phyloP scores from a whole-genome alignment of 2,329 filamentous ascomycete species.

The Colletotrichum cereale region DNA sequence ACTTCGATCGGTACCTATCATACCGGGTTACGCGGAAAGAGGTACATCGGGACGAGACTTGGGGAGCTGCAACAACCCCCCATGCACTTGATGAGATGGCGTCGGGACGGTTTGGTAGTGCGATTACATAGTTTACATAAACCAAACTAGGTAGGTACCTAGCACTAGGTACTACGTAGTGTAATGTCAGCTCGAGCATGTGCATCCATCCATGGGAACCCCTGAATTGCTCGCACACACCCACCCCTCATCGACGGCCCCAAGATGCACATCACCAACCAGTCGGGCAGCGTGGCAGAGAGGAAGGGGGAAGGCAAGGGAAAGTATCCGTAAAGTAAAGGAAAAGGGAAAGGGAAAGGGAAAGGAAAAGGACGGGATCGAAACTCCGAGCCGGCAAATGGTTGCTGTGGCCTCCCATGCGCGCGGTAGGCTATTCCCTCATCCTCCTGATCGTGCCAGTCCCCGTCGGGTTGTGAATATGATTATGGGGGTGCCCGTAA shows the following conservation, averaged over 20 bases:
- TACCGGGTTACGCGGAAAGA: neutral
- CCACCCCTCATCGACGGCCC: slow-evolving; percentile 17
- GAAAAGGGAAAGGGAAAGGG: neutral
- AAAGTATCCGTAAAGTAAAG: too few species aligned
- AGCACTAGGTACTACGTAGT: neutral
- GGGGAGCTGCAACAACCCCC: neutral
- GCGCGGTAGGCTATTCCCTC: slow-evolving; percentile 12
- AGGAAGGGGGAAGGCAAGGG: neutral
- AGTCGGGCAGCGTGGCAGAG: neutral
- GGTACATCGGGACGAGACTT: neutral
- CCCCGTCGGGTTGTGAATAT: slow-evolving; percentile 30
- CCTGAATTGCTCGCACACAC: slow-evolving; percentile 26
- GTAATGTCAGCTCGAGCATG: slow-evolving; percentile 26
- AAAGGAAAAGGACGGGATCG: slow-evolving; percentile 2
- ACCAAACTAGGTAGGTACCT: too few species aligned
- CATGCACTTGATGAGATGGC: slow-evolving; percentile 13
- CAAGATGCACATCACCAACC: slow-evolving; percentile 1
- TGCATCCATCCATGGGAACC: slow-evolving; percentile 36
- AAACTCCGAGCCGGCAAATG: slow-evolving; percentile 14
- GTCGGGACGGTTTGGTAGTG: slow-evolving; percentile 20
- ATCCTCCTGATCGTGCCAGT: slow-evolving; percentile 27
- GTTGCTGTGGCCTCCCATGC: slow-evolving; percentile 28
- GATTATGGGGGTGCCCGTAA: slow-evolving; percentile 39
- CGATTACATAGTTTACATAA: neutral
- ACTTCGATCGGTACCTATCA: neutral